Base-by-base conservation (phyloP, 176 grass and related monocot species). In the Musa troglodytarum region DNA sequence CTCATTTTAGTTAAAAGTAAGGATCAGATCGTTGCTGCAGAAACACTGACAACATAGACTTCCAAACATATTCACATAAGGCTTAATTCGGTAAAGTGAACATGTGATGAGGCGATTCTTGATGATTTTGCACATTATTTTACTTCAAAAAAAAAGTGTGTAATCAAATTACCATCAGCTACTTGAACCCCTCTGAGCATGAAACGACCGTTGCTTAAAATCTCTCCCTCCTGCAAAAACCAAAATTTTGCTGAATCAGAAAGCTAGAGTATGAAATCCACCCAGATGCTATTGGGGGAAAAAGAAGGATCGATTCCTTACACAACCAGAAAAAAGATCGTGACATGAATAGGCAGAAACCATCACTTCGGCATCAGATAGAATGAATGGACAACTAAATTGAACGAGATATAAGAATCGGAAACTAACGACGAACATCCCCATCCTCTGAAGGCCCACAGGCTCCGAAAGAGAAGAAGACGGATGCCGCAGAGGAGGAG, bases 151-250 rank as follows among this genome's bases (percentile, higher is more conserved):
- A 43, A 43, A 43, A 43, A 43, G 34, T 43, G 34, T 19, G 23
- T 72, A 21, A 50, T 23, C 1, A 20, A 19, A 50, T 65, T 65
- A 77, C 61, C 75, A 22, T 77, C 16, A 17, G 61, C 22, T 26
- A 23, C 61, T 65, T 65, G 20, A 53, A 64, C 59, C 4, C 66
- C 75, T 51, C 49, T 13, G 13, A 53, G 21, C 49, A 65, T 65
- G 61, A 58, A 11, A 77, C 17, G 75, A 19, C 61, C 61, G 65
- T 25, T 28, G 20, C 61, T 65, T 11, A 77, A 23, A 52, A 65
- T 65, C 58, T 77, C 75, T 65, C 43, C 75, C 12, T 77, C 75
- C 61, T 77, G 61, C 59, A 1, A 63, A 63, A 64, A 52, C 19
- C 22, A 50, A 63, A 17, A 2, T 5, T 65, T 53, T 52, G 24